A percentile compares a stretch with the other conserved stretches of the same genome.
Conservation (phyloP, 768 basidiomycete species). For the Rhodotorula taiwanensis region DNA sequence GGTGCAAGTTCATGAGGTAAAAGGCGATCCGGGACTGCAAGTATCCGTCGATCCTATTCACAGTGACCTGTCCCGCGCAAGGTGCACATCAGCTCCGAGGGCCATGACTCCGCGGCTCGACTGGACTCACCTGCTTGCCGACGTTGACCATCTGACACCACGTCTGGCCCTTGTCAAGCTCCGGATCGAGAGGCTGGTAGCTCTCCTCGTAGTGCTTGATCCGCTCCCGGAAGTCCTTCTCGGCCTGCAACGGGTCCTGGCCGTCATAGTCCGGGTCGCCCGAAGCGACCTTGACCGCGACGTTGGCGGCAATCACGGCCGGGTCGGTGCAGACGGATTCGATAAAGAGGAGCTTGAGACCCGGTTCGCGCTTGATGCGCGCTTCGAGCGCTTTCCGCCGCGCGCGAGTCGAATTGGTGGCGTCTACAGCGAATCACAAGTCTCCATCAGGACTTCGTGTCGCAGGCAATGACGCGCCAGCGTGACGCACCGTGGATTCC, state of each 20-base stretch:
- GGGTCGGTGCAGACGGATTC: conserved; percentile 95
- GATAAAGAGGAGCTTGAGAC: conserved; percentile 81
- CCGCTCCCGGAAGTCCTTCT: conserved; percentile 79
- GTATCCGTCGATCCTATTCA: conserved; percentile 76
- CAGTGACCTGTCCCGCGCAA: conserved; percentile 37
- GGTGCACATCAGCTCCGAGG: too few relatives aligned
- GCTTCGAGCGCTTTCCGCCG: conserved; percentile 71
- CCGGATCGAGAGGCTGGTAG: conserved; percentile 70
- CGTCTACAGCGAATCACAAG: conserved; percentile 63
- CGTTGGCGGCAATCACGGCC: conserved; percentile 85
- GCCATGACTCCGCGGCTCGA: too few relatives aligned
- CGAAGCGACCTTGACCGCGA: conserved; percentile 88
- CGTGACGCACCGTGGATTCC: conserved; percentile 82
- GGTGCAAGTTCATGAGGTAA: conserved; percentile 86
- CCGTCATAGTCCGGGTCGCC: conserved; percentile 98
- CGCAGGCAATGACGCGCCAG: neutral
- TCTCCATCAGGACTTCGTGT: neutral
- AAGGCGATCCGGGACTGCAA: conserved; percentile 94
- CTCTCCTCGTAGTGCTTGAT: conserved; percentile 90
- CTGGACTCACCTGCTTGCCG: conserved; percentile 69
- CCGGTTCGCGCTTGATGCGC: conserved; percentile 77
- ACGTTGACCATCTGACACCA: conserved; percentile 91
- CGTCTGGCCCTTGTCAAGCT: conserved; percentile 74
- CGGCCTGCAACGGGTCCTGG: conserved; percentile 73
- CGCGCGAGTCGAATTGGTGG: conserved; percentile 59